Percentiles rank a stretch among this genome's conserved stretches.
Evolutionary conservation across 345 rosid genomes (phyloP).

Genomic region (Arabidopsis arenosa): DNA sequence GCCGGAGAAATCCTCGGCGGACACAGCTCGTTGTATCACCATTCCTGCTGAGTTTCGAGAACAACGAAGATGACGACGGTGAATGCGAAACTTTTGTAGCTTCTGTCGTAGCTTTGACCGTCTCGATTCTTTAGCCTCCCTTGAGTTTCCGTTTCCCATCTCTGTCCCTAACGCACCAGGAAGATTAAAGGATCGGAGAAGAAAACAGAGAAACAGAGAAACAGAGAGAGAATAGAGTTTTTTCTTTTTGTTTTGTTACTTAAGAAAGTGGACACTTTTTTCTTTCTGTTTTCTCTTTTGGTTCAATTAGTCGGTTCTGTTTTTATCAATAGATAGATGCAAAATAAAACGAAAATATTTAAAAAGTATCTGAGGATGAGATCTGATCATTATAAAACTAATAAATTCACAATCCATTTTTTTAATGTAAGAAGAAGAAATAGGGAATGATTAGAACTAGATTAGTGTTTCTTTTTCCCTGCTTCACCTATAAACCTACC

Average conservation of each 20-base stretch:
- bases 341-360: neutral
- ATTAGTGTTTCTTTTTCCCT: too few species aligned
- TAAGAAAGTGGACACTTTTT: neutral
- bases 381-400: slow-evolving; percentile 29
- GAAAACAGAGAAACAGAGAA: neutral
- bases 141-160: slow-evolving; percentile 46
- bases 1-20: slow-evolving; percentile 79
- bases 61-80: slow-evolving; percentile 44
- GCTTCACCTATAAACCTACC: too few species aligned
- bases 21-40: slow-evolving; percentile 41
- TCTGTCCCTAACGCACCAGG: neutral
- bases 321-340: neutral
- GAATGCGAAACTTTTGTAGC: slow-evolving; percentile 53
- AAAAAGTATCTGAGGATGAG: slow-evolving; percentile 7
- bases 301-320: too few species aligned
- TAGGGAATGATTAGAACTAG: slow-evolving; percentile 43
- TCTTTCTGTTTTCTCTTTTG: too few species aligned
- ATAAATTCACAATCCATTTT: neutral
- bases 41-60: slow-evolving; percentile 31
- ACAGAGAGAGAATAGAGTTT: slow-evolving; percentile 3
- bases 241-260: neutral
- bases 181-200: slow-evolving; percentile 10
- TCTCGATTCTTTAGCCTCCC: slow-evolving; percentile 44
- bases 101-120: slow-evolving; percentile 51
- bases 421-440: neutral